Evolutionary conservation across 1,284 basidiomycete species (phyloP), one percentile per base, ranked within the genome.

Genomic region (Bjerkandera adusta): DNA sequence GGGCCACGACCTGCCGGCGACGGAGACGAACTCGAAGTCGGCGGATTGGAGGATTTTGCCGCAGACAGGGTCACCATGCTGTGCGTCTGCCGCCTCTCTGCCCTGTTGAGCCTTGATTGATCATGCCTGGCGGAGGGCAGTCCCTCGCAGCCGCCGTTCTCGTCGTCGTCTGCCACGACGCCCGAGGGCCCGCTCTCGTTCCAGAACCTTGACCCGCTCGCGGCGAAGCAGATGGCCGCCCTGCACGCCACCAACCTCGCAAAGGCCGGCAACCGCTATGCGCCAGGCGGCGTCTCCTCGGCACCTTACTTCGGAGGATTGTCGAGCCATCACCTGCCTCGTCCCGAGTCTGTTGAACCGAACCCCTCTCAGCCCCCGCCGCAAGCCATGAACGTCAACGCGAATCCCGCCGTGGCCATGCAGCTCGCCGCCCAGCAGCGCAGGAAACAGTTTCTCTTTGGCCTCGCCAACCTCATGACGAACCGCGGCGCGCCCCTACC

Each of bases 191-290:
- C 51, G 15, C 48, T 57, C 30, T 46, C 50, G 35, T 61, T 60
- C 54, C 44, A 35, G 36, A 56, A 51, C 49, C 57, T 65, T 43
- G 63, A 67, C 49, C 59, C 63, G 47, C 56, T 53, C 42, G 77
- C 76, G 45, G 81, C 82, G 51, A 89, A 87, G 63, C 87, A 89
- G 67, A 85, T 88, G 77, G 82, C 83, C 29, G 81, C 81, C 13
- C 77, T 89, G 56, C 81, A 71, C 57, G 81, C 76, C 45, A 81
- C 75, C 45, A 79, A 73, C 56, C 71, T 80, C 55, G 78, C 77
- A 57, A 77, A 83, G 64, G 76, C 79, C 53, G 68, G 72, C 52
- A 83, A 81, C 58, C 71, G 70, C 57, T 77, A 75, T 59, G 68
- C 70, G 55, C 62, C 70, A 45, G 73, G 75, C 71, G 79, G 80